Base-by-base conservation (phyloP, 31 red algal species). In the Asparagopsis taxiformis region DNA sequence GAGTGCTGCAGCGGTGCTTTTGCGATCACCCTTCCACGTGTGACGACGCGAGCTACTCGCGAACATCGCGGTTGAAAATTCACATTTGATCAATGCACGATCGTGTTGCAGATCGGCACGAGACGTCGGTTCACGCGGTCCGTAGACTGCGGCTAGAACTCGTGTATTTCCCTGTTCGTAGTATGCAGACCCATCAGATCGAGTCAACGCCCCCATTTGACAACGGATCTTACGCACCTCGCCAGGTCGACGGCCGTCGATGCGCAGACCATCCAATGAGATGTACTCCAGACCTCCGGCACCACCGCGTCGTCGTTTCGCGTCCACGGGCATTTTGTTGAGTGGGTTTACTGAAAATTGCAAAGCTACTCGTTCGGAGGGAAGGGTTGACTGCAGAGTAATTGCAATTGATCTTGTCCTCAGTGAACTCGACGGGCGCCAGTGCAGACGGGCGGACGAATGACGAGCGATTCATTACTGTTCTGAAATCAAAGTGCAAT, bases 131-230 rank as follows among this genome's bases (percentile, higher is more conserved):
- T 96, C 93, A 1, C 80, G 87, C 8, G 93, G 93, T 2, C 93
- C 93, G 73, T 91, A 91, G 30, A 96, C 93, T 13, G 93, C 79
- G 48, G 85, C 93, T 7, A 96, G 81, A 20, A 96, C 93, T 46
- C 71, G 65, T 8, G 93, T 96, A 52, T 91, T 74, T 10, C 93
- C 93, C 51, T 87, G 80, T 34, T 80, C 89, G 52, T 87, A 76
- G 51, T 84, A 86, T 0, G 81, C 90, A 24, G 59, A 73, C 4
- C 90, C 90, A 34, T 87, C 82, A 20, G 84, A 74, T 23, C 73
- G 63, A 0, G 61, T 59, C 1, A 82, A 61, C 1, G 73, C 36
- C 17, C 90, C 82, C 3, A 87, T 50, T 16, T 59, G 29, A 44
- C 62, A 67, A 1, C 82, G 67, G 49, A 93, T 69, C 51, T 89